Evolutionary conservation across 2,329 filamentous ascomycete species (phyloP).

Genomic region (Neurospora sp.): DNA sequence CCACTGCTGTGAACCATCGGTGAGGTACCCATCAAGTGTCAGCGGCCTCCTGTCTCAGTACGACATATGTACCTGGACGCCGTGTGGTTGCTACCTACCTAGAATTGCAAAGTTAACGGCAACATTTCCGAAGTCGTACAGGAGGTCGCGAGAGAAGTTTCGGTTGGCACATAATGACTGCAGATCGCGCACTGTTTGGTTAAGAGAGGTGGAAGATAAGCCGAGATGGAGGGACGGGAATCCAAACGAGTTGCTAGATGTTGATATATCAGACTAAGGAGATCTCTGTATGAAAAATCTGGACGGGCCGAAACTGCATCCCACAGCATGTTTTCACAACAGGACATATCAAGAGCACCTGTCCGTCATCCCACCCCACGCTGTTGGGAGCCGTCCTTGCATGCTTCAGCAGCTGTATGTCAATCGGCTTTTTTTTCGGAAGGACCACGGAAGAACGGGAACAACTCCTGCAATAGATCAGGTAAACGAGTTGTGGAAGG

Average conservation of each 20-base stretch:
- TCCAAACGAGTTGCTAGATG: background rate
- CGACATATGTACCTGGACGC: background rate
- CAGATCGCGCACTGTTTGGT: background rate
- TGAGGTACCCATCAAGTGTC: background rate
- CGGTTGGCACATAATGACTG: background rate
- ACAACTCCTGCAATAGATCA: background rate
- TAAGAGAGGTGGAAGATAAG: background rate
- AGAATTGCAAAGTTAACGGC: background rate
- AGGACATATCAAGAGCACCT: background rate
- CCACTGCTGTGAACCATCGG: background rate
- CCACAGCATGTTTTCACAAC: background rate
- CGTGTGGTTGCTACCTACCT: background rate
- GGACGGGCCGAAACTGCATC: background rate
- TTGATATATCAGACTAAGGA: background rate
- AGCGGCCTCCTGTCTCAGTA: background rate
- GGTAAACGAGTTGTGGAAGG: background rate
- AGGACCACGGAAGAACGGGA: background rate
- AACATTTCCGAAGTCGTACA: background rate
- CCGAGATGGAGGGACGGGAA: background rate
- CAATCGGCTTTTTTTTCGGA: background rate
- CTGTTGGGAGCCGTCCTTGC: background rate
- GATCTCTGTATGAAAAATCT: background rate
- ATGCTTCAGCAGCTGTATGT: background rate
- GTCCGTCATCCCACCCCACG: background rate
- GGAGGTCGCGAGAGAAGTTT: background rate